These are phyloP conservation scores for Canavalia ensiformis DNA, from an alignment of 306 rosid species.

Conservation along the genomic window DNA sequence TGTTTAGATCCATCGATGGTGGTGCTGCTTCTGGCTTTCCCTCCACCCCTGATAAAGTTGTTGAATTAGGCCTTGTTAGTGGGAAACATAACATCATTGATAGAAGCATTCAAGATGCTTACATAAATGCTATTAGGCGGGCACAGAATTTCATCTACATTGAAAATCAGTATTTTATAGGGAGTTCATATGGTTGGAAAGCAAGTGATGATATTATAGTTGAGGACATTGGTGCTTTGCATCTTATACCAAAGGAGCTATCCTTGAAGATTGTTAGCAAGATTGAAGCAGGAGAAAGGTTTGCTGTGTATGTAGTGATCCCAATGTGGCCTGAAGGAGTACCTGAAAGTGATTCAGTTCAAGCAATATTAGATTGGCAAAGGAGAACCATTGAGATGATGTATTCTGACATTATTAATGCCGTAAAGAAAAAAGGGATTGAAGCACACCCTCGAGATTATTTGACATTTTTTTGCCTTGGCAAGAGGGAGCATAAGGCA, in stretches of 20 bases:
- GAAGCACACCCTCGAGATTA: slow-evolving; percentile 65
- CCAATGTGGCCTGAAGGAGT: slow-evolving; percentile 96
- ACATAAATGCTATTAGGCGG: slow-evolving; percentile 75
- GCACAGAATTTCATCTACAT: slow-evolving; percentile 84
- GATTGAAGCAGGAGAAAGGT: slow-evolving; percentile 76
- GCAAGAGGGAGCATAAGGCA: slow-evolving; percentile 59
- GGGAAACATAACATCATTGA: slow-evolving; percentile 76
- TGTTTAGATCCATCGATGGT: slow-evolving; percentile 87
- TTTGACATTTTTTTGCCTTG: slow-evolving; percentile 86
- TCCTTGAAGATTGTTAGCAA: slow-evolving; percentile 81
- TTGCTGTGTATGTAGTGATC: slow-evolving; percentile 72
- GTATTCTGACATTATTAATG: slow-evolving; percentile 71
- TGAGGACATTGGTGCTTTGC: slow-evolving; percentile 73
- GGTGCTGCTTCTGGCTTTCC: slow-evolving; percentile 77
- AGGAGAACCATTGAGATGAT: slow-evolving; percentile 87
- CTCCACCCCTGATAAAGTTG: slow-evolving; percentile 48
- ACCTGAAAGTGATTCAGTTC: slow-evolving; percentile 84
- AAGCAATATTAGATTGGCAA: slow-evolving; percentile 88
- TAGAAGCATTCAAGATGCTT: slow-evolving; percentile 82
- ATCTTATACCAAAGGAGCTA: slow-evolving; percentile 83
- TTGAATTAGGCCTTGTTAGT: slow-evolving; percentile 64
- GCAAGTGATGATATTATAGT: slow-evolving; percentile 52
- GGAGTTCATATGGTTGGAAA: slow-evolving; percentile 87
- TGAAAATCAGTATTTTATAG: slow-evolving; percentile 87
- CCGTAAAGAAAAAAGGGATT: slow-evolving; percentile 57